phyloP scores from a whole-genome alignment of 2,329 filamentous ascomycete species.

The Aureobasidium musti region DNA sequence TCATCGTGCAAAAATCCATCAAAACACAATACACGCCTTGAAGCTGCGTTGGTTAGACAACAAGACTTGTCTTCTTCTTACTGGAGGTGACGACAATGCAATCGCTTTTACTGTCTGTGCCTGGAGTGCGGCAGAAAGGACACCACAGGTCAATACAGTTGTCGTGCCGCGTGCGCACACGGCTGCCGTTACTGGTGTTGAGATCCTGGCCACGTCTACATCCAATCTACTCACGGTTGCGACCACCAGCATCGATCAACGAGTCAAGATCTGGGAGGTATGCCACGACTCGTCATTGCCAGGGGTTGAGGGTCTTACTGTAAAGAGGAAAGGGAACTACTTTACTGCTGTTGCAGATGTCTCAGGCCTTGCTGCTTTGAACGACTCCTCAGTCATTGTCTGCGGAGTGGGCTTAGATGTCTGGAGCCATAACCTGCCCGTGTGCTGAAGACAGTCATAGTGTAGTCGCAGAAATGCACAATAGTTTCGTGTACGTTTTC shows the following conservation, averaged over 20 bases:
- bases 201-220: slow-evolving; percentile 41
- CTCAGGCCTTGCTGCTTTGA: slow-evolving; percentile 51
- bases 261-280: slow-evolving; percentile 52
- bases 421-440: neutral
- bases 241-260: slow-evolving; percentile 51
- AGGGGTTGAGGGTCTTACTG: slow-evolving; percentile 38
- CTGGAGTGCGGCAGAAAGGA: neutral
- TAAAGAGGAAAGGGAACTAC: slow-evolving; percentile 40
- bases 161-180: slow-evolving; percentile 65
- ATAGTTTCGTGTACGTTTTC: too few species aligned
- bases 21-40: slow-evolving; percentile 72
- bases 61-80: slow-evolving; percentile 59
- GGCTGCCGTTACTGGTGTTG: slow-evolving; percentile 65
- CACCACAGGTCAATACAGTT: slow-evolving; percentile 35
- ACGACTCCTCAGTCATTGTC: slow-evolving; percentile 42
- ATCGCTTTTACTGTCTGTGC: slow-evolving; percentile 57
- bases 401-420: slow-evolving; percentile 56
- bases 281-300: slow-evolving; percentile 30
- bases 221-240: slow-evolving; percentile 32
- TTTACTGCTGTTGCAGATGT: slow-evolving; percentile 59
- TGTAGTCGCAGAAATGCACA: too few species aligned
- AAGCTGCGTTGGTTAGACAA: slow-evolving; percentile 40
- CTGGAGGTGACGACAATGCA: slow-evolving; percentile 87
- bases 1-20: slow-evolving; percentile 62
- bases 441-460: too few species aligned